Conservation (phyloP, 2,329 filamentous ascomycete genomes). For the Aspergillus sojae region DNA sequence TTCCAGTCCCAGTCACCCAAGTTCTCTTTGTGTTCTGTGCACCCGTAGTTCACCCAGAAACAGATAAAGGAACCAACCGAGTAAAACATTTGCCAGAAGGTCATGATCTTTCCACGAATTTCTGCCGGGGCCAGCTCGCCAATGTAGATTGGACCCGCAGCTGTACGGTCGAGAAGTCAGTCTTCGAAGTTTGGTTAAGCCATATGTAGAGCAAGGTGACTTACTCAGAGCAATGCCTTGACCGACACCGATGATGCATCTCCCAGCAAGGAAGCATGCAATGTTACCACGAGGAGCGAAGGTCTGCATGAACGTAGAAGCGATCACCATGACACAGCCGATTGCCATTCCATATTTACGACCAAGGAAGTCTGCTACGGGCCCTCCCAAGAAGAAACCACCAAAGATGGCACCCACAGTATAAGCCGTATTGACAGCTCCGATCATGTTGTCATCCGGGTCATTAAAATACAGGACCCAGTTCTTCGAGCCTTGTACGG, state of each 20-base stretch:
- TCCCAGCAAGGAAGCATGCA: constrained; percentile 68
- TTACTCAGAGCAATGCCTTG: constrained; percentile 68
- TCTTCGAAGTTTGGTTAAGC: not conserved
- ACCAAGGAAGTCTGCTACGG: constrained; percentile 63
- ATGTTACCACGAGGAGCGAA: constrained; percentile 64
- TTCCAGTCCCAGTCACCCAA: constrained; percentile 75
- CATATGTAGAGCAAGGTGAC: constrained; percentile 12
- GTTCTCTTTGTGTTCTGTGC: constrained; percentile 55
- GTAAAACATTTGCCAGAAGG: constrained; percentile 71
- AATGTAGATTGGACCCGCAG: constrained; percentile 71
- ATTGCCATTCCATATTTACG: constrained; percentile 67
- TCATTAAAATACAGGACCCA: constrained; percentile 67
- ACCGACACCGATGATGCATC: constrained; percentile 69
- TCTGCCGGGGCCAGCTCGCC: constrained; percentile 66
- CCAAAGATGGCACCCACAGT: constrained; percentile 71
- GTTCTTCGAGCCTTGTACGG: constrained; percentile 67
- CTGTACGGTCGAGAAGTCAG: constrained; percentile 25
- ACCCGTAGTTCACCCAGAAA: constrained; percentile 68
- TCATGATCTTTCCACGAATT: constrained; percentile 69
- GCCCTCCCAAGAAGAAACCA: constrained; percentile 70
- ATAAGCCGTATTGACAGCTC: constrained; percentile 68
- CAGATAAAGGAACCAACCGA: constrained; percentile 67
- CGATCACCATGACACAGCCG: constrained; percentile 66
- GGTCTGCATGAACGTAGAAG: constrained; percentile 70
- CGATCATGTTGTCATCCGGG: constrained; percentile 48